These are phyloP conservation scores for Postia placenta DNA, from an alignment of 768 basidiomycete species.

Conservation along the genomic window DNA sequence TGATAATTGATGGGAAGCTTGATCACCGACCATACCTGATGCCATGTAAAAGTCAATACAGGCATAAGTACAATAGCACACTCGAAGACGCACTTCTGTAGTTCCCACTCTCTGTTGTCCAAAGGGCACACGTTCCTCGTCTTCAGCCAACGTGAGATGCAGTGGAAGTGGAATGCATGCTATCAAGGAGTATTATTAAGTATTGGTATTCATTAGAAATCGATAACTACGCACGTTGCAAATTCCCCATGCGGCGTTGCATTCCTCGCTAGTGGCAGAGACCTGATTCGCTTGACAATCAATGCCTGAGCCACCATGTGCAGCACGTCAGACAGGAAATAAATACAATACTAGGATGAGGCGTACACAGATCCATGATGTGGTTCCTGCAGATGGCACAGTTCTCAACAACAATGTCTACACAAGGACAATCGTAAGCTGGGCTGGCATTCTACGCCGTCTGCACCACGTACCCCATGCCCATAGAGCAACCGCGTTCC, in stretches of 20 bases:
- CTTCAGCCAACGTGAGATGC: conserved; percentile 98
- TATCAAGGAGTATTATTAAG: conserved; percentile 24
- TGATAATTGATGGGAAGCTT: background rate
- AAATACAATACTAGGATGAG: background rate
- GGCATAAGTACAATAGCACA: background rate
- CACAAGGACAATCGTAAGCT: background rate
- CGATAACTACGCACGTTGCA: conserved; percentile 69
- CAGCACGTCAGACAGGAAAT: background rate
- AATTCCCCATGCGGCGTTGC: conserved; percentile 98
- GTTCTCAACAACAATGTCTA: conserved; percentile 98
- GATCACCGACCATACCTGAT: conserved; percentile 37
- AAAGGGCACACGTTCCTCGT: conserved; percentile 93
- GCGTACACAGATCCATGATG: conserved; percentile 98
- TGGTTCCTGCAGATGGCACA: conserved; percentile 99
- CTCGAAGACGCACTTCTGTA: conserved; percentile 75
- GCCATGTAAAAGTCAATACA: background rate
- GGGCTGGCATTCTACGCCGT: background rate
- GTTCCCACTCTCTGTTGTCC: conserved; percentile 95
- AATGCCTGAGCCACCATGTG: conserved; percentile 82
- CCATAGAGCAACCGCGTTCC: conserved; percentile 99
- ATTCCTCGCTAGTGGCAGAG: conserved; percentile 93
- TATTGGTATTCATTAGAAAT: background rate
- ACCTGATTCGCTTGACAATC: conserved; percentile 99
- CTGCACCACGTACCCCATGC: conserved; percentile 74
- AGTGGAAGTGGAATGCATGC: conserved; percentile 99